phyloP scores from a whole-genome alignment of 257 asterid species.

The Fraxinus americana region DNA sequence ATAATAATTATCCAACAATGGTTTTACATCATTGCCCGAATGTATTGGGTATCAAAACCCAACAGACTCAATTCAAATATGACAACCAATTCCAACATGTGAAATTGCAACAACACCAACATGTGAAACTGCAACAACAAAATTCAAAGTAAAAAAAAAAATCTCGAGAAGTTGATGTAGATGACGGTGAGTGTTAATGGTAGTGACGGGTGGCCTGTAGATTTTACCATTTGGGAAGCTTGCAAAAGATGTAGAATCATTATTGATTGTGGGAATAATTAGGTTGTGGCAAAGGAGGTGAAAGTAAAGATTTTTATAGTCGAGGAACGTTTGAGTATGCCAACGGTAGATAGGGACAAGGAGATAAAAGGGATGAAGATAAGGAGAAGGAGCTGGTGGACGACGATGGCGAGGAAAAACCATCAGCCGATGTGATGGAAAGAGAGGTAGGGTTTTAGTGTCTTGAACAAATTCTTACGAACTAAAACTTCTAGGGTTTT shows the following conservation, averaged over 20 bases:
- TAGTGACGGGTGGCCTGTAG: constrained; percentile 18
- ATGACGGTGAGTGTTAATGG: no score
- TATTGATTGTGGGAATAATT: not conserved
- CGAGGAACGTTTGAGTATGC: constrained; percentile 18
- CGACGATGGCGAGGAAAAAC: constrained; percentile 51
- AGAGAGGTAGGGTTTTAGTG: constrained; percentile 45
- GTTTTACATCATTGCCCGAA: no score
- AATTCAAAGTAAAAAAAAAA: no score
- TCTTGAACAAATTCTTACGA: constrained; percentile 36
- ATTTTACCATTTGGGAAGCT: constrained; percentile 55
- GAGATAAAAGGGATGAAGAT: constrained; percentile 41
- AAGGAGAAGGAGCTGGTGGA: constrained; percentile 55
- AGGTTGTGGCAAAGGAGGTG: no score
- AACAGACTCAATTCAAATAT: no score
- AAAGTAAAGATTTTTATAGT: not conserved
- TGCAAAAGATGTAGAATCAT: not conserved
- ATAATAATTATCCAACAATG: no score
- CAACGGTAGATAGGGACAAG: constrained; percentile 27
- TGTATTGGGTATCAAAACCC: no score
- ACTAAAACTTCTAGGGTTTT: constrained; percentile 30
- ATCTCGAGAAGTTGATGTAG: no score
- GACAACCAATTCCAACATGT: no score
- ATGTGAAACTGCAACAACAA: no score
- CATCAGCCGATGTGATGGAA: constrained; percentile 57
- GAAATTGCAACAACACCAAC: no score